phyloP scores from a whole-genome alignment of 208 protist species.

The Naegleria lovaniensis region DNA sequence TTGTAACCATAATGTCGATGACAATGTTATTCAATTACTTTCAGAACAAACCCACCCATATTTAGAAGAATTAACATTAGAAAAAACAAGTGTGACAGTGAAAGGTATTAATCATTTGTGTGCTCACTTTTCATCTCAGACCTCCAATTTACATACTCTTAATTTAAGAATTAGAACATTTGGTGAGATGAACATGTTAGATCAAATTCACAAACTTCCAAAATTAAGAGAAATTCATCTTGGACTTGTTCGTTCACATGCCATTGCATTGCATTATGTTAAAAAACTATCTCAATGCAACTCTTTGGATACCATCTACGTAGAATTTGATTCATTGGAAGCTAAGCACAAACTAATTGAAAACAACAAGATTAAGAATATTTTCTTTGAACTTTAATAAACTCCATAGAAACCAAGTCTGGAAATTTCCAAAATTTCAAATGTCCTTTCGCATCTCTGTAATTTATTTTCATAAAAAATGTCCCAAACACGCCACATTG shows the following conservation, averaged over 20 bases:
- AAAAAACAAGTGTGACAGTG: neutral
- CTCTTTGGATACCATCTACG: neutral
- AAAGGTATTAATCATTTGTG: neutral
- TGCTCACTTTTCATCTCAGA: neutral
- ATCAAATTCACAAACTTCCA: neutral
- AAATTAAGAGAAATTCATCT: neutral
- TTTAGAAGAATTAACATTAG: neutral
- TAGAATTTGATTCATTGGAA: neutral
- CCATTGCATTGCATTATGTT: neutral
- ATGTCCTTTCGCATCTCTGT: too few species aligned
- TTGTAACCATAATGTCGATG: neutral
- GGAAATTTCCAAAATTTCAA: too few species aligned
- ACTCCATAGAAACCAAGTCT: too few species aligned
- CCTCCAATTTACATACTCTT: neutral
- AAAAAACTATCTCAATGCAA: neutral
- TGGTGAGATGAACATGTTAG: neutral
- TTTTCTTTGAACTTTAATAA: neutral
- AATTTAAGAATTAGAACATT: neutral
- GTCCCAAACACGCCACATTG: too few species aligned
- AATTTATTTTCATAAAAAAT: too few species aligned
- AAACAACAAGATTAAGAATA: neutral
- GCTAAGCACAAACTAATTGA: neutral
- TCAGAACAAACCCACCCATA: neutral
- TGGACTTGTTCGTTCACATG: neutral
- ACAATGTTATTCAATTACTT: neutral